A percentile compares a stretch with the other conserved stretches of the same genome.
phyloP scores from a whole-genome alignment of 768 basidiomycete genomes.

The Cyclocybe cylindracea region DNA sequence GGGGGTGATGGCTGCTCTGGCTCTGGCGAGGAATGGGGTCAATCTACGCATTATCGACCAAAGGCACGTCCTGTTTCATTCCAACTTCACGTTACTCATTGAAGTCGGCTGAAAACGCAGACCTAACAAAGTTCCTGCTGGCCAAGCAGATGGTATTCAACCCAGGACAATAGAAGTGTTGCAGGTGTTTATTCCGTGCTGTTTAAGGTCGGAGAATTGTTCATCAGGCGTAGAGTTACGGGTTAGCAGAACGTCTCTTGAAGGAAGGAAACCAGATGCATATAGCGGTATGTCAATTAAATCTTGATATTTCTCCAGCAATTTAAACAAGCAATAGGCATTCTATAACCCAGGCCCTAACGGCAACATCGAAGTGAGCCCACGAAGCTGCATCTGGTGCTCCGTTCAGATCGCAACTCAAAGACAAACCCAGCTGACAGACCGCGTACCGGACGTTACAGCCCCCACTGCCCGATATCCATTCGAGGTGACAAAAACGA shows the following conservation, averaged over 20 bases:
- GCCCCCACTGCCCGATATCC: conserved; percentile 68
- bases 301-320: neutral
- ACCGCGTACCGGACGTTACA: conserved; percentile 62
- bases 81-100: neutral
- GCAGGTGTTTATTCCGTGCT: conserved; percentile 34
- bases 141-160: conserved; percentile 63
- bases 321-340: conserved; percentile 41
- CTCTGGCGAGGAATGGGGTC: conserved; percentile 55
- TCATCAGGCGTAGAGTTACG: conserved; percentile 60
- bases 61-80: conserved; percentile 33
- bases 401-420: neutral
- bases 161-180: conserved; percentile 56
- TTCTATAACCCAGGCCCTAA: conserved; percentile 69
- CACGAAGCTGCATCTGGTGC: neutral
- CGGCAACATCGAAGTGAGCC: conserved; percentile 62
- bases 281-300: conserved; percentile 51
- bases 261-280: conserved; percentile 70
- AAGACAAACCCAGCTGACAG: conserved; percentile 47
- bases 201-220: neutral
- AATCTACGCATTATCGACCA: conserved; percentile 63
- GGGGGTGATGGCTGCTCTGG: conserved; percentile 71
- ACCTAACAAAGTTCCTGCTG: conserved; percentile 48
- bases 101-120: conserved; percentile 24
- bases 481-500: conserved; percentile 51
- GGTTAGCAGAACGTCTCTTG: conserved; percentile 64